Evolutionary conservation across 2,329 filamentous ascomycete species (phyloP).

Genomic region (Daldinia sp.): DNA sequence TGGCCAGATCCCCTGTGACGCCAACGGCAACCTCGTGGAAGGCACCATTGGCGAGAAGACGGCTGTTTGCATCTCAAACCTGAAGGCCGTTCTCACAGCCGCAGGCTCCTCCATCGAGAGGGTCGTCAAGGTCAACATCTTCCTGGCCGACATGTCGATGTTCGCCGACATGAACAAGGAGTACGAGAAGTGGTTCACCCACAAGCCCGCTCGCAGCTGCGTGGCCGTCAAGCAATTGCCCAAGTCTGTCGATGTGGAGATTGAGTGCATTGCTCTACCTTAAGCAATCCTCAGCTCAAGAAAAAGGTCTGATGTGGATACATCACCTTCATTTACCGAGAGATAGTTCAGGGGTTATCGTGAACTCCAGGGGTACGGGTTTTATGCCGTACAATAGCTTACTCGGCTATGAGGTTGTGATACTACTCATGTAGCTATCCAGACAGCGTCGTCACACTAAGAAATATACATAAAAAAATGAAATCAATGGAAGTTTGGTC

Average conservation of each 20-base stretch:
- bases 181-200: constrained; percentile 84
- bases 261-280: constrained; percentile 85
- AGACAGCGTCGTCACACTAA: not conserved
- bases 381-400: not conserved
- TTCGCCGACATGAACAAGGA: constrained; percentile 89
- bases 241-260: constrained; percentile 88
- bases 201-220: constrained; percentile 89
- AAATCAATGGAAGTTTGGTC: not conserved
- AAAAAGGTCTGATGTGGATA: constrained; percentile 13
- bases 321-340: constrained; percentile 8
- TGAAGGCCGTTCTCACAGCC: constrained; percentile 84
- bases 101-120: constrained; percentile 82
- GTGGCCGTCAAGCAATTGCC: constrained; percentile 91
- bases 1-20: constrained; percentile 77
- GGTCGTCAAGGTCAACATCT: constrained; percentile 93
- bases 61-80: constrained; percentile 76
- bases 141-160: constrained; percentile 90
- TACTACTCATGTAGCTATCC: not conserved
- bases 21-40: constrained; percentile 66
- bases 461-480: not conserved
- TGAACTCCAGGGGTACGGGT: not conserved
- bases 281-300: constrained; percentile 26
- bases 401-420: not conserved
- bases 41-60: constrained; percentile 74
- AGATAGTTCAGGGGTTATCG: not conserved